Percentiles rank a stretch among this genome's conserved stretches.
Conservation (phyloP, 352 stramenopile genomes). For the Globisporangium cystogenes region DNA sequence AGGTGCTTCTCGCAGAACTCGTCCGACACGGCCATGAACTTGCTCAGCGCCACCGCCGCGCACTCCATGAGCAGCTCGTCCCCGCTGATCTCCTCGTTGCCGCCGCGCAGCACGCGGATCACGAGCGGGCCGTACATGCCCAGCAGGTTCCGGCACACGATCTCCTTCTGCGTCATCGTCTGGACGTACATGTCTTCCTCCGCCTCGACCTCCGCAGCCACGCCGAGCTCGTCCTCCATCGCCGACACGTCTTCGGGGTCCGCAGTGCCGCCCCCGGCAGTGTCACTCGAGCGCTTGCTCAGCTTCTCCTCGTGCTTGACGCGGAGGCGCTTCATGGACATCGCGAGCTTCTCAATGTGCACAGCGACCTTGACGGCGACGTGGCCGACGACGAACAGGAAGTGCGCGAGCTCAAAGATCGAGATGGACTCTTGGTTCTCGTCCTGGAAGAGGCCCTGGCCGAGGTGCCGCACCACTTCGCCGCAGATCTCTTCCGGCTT, state of each 20-base stretch:
- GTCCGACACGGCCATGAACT: conserved; percentile 97
- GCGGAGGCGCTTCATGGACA: conserved; percentile 77
- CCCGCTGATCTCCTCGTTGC: conserved; percentile 46
- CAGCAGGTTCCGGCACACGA: conserved; percentile 91
- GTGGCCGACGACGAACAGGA: conserved; percentile 95
- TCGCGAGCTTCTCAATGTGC: conserved; percentile 90
- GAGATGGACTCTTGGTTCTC: conserved; percentile 55
- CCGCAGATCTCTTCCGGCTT: conserved; percentile 80
- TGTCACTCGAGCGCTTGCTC: conserved; percentile 26
- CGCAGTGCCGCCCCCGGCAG: conserved; percentile 16
- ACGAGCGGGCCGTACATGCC: conserved; percentile 90
- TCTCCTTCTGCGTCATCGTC: conserved; percentile 88
- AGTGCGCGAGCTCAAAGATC: conserved; percentile 80
- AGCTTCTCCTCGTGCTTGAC: conserved; percentile 73
- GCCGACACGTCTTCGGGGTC: conserved; percentile 59
- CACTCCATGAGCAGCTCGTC: conserved; percentile 88
- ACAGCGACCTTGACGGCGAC: conserved; percentile 93
- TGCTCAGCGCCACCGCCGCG: conserved; percentile 94
- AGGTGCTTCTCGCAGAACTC: conserved; percentile 95
- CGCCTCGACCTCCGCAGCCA: conserved; percentile 86
- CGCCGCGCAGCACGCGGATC: conserved; percentile 74
- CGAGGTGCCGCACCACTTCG: conserved; percentile 68
- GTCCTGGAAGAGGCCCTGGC: conserved; percentile 53
- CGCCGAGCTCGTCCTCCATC: conserved; percentile 92
- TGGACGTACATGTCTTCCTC: conserved; percentile 92